These are phyloP conservation scores for Cercospora sp. DNA, from an alignment of 2,329 filamentous ascomycete species.

Conservation along the genomic window DNA sequence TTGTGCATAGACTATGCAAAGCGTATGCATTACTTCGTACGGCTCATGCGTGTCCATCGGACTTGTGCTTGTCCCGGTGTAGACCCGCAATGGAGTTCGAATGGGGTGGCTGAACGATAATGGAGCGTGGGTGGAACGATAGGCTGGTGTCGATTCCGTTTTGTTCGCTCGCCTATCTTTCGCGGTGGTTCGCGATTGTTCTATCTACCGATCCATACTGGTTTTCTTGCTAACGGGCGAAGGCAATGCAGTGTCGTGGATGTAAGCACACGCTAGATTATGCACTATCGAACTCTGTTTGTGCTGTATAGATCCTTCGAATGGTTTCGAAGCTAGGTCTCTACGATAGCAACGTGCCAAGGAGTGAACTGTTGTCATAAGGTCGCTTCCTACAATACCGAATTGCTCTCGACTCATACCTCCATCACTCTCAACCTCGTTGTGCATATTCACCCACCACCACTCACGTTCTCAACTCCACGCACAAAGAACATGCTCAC, in stretches of 20 bases:
- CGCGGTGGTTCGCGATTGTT: background rate
- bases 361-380: too few relatives aligned
- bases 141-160: background rate
- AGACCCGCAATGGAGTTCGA: background rate
- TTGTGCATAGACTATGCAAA: background rate
- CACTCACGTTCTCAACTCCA: background rate
- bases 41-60: background rate
- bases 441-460: background rate
- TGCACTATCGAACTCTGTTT: background rate
- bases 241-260: background rate
- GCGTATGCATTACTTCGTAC: background rate
- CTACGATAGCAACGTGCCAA: background rate
- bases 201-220: background rate
- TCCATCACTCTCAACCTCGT: background rate
- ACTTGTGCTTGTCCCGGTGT: background rate
- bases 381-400: too few relatives aligned
- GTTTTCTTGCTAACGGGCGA: background rate
- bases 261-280: background rate
- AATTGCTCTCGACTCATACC: background rate
- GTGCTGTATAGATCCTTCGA: background rate
- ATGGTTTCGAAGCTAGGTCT: background rate
- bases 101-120: background rate
- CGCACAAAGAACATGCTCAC: conserved; percentile 1
- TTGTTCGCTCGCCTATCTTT: background rate
- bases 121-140: background rate